Conservation (phyloP, 129 eudicot species). For the Sambucus nigra region DNA sequence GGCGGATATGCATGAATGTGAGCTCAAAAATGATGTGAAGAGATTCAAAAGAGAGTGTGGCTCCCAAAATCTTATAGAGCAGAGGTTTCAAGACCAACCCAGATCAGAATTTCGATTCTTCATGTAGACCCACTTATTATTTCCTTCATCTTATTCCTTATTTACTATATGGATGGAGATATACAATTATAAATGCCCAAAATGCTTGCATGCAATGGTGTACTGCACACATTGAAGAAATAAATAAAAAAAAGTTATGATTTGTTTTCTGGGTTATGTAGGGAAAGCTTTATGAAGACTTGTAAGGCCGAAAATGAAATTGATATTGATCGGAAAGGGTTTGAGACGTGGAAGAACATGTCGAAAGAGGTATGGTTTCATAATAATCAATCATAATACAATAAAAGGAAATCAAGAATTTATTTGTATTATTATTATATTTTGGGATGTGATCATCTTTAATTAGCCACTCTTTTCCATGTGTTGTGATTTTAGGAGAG, state of each 20-base stretch:
- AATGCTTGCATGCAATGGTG: neutral
- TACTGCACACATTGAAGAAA: neutral
- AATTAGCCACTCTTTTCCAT: neutral
- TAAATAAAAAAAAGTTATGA: no score
- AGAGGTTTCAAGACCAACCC: constrained; percentile 39
- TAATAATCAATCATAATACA: neutral
- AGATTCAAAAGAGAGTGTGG: constrained; percentile 17
- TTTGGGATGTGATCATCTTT: neutral
- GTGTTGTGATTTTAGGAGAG: constrained; percentile 34
- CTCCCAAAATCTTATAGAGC: neutral
- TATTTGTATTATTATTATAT: neutral
- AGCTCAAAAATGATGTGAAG: constrained; percentile 21
- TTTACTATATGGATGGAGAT: neutral
- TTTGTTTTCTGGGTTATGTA: constrained; percentile 13
- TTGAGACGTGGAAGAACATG: constrained; percentile 55
- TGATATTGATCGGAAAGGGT: constrained; percentile 42
- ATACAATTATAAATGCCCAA: neutral
- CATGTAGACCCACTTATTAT: constrained; percentile 22
- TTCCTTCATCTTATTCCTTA: neutral
- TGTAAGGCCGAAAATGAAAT: constrained; percentile 21
- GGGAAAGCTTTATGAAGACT: constrained; percentile 46
- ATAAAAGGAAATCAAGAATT: no score
- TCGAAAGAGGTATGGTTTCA: constrained; percentile 22
- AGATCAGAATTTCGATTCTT: constrained; percentile 57
- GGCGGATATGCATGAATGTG: constrained; percentile 52